These are phyloP conservation scores for Drechslerella coelobrocha DNA, from an alignment of 2,329 filamentous ascomycete genomes.

Conservation along the genomic window DNA sequence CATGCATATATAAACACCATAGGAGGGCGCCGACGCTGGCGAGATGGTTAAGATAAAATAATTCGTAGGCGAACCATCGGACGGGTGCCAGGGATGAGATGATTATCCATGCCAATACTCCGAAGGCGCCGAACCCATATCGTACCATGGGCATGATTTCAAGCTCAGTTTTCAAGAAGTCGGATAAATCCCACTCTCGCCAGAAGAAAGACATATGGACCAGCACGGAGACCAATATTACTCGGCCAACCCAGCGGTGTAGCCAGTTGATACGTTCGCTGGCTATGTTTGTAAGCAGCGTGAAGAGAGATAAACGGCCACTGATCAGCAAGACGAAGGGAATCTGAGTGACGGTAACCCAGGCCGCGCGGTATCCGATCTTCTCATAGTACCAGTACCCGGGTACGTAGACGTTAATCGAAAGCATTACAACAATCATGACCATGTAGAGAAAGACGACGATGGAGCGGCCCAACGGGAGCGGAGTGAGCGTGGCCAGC, in stretches of 20 bases:
- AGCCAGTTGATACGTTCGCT: slow-evolving; percentile 76
- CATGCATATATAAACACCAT: slow-evolving; percentile 69
- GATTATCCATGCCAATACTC: slow-evolving; percentile 70
- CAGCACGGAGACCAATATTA: slow-evolving; percentile 71
- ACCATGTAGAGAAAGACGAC: slow-evolving; percentile 67
- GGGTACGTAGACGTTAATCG: slow-evolving; percentile 61
- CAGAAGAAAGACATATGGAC: slow-evolving; percentile 76
- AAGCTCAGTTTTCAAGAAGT: slow-evolving; percentile 68
- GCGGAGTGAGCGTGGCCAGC: slow-evolving; percentile 67
- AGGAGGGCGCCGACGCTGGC: slow-evolving; percentile 68
- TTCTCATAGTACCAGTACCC: slow-evolving; percentile 70
- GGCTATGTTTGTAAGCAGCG: slow-evolving; percentile 67
- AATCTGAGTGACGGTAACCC: slow-evolving; percentile 70
- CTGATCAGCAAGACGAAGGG: slow-evolving; percentile 70
- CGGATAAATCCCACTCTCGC: slow-evolving; percentile 67
- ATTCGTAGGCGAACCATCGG: slow-evolving; percentile 71
- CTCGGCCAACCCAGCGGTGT: slow-evolving; percentile 74
- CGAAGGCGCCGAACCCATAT: slow-evolving; percentile 73
- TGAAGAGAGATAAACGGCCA: slow-evolving; percentile 68
- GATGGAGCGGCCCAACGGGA: slow-evolving; percentile 66
- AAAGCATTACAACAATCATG: slow-evolving; percentile 58
- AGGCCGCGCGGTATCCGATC: slow-evolving; percentile 72
- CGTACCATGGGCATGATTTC: slow-evolving; percentile 69
- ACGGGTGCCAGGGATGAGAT: slow-evolving; percentile 70
- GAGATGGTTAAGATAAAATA: slow-evolving; percentile 74